Base-by-base conservation (phyloP, 257 asterid genomes). In the Plantago major region DNA sequence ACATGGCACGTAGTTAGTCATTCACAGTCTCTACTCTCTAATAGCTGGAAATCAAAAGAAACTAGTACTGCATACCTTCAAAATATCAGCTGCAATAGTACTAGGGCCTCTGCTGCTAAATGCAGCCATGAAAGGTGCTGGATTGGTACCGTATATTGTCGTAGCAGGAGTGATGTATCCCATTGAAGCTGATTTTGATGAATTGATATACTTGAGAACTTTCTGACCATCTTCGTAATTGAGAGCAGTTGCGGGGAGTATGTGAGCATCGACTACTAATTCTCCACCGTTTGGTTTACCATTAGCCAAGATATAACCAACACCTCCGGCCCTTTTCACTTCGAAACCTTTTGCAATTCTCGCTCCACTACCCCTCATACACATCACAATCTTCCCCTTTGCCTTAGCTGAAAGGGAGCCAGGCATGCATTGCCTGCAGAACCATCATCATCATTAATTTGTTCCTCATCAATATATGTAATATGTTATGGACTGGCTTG, bases 301-400 rank as follows among this genome's bases (percentile, higher is more conserved):
- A 51, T 89, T 86, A 42, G 85, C 97, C 44, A 89, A 68, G 28
- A 92, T 77, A 74, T 58, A 78, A 6, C 97, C 99, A 19, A 76
- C 62, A 5, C 96, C 99, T 69, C 96, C 97, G 1, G 90, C 96
- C 61, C 96, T 84, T 76, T 82, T 81, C 22, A 89, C 99, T 73
- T 92, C 99, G 68, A 63, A 58, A 16, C 95, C 99, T 50, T 84
- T 92, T 8, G 88, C 90, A 9, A 83, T 78, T 58, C 97, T 84
- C 7, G 88, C 74, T 12, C 97, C 99, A 11, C 72, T 76, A 46
- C 96, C 96, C 74, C 96, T 76, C 53, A 84, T 48, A 53, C 99
- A 92, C 66, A 92, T 11, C 46, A 92, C 74, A 55, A 92, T 89
- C 71, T 89, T 92, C 28, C 99, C 97, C 65, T 71, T 80, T 0